Conservation (phyloP, 257 asterid genomes). For the Craterostigma plantagineum region DNA sequence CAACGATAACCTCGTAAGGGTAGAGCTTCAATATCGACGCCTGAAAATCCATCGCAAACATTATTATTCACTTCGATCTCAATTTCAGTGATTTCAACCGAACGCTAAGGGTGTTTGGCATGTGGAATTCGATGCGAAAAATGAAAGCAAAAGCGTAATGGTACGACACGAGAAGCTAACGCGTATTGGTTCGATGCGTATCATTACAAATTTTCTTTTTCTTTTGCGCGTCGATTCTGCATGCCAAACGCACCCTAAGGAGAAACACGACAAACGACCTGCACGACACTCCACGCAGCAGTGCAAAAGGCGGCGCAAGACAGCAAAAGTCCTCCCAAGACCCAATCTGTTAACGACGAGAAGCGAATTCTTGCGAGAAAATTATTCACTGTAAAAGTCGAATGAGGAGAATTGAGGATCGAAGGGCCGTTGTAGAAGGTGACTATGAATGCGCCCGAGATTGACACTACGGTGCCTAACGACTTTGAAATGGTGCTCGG, state of each 20-base stretch:
- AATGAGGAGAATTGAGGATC: constrained; percentile 15
- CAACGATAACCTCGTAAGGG: constrained; percentile 12
- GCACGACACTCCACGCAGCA: constrained; percentile 34
- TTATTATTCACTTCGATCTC: no score
- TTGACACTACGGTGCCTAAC: constrained; percentile 29
- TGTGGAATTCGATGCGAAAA: no score
- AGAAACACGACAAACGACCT: constrained; percentile 12
- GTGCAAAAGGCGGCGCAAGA: constrained; percentile 19
- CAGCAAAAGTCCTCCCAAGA: constrained; percentile 31
- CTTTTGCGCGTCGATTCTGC: no score
- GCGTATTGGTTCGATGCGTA: no score
- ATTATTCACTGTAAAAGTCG: constrained; percentile 6
- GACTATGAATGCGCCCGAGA: constrained; percentile 35
- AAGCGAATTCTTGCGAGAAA: constrained; percentile 10
- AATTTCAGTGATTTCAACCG: no score
- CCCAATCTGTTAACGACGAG: constrained; percentile 24
- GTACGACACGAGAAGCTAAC: no score
- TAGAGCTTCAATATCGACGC: constrained; percentile 16
- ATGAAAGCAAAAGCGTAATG: no score
- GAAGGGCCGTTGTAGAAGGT: constrained; percentile 39
- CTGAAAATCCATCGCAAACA: constrained; percentile 7
- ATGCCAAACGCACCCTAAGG: no score
- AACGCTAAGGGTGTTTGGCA: no score
- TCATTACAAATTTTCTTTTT: no score
- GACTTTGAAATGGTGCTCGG: constrained; percentile 24